phyloP scores from a whole-genome alignment of 768 basidiomycete species.

The Mycena metata region DNA sequence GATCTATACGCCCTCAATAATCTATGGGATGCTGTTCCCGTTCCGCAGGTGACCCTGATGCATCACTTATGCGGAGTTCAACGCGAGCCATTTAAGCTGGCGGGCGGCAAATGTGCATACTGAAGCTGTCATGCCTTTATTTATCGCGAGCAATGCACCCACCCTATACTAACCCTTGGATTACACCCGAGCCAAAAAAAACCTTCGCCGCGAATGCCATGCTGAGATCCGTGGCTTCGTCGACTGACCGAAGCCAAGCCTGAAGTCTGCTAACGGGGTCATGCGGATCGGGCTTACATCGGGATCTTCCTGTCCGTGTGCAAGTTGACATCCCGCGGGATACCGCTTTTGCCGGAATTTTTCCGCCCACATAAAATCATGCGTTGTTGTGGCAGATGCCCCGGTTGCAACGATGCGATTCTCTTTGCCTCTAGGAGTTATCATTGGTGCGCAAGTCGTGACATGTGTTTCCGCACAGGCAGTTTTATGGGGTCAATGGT shows the following conservation, averaged over 20 bases:
- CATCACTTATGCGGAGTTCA: no score
- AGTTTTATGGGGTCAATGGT: constrained; percentile 26
- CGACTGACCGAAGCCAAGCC: constrained; percentile 3
- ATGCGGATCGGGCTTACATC: constrained; percentile 28
- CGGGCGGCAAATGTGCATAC: no score
- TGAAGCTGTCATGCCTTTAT: no score
- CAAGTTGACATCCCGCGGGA: background rate
- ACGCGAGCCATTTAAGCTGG: no score
- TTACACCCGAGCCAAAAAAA: no score
- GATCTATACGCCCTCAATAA: no score
- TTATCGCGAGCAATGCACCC: no score
- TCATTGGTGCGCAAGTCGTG: constrained; percentile 11
- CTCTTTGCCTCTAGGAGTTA: background rate
- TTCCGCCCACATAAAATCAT: constrained; percentile 28
- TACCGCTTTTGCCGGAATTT: constrained; percentile 20
- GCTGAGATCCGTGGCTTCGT: background rate
- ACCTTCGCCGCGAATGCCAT: no score
- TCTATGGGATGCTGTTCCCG: no score
- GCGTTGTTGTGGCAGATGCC: background rate
- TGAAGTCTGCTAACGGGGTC: constrained; percentile 18
- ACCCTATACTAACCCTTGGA: no score
- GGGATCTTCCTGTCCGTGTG: background rate
- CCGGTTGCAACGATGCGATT: constrained; percentile 23
- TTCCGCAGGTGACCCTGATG: no score
- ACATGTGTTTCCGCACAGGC: constrained; percentile 22